phyloP scores from a whole-genome alignment of 140 eudicot genomes.

The Oenanthe javanica region DNA sequence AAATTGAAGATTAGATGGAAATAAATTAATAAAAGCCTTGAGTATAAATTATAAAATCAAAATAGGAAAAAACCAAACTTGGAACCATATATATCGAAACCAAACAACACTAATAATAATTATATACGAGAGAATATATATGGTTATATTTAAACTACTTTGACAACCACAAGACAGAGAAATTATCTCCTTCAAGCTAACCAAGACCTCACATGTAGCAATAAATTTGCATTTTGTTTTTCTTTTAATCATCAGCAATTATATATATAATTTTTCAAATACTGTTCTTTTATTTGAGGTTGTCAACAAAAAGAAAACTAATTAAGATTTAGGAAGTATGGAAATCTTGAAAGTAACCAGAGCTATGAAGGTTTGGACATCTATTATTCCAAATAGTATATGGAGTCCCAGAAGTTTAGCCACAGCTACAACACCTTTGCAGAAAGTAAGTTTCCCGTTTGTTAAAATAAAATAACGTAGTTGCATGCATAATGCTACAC shows the following conservation, averaged over 20 bases:
- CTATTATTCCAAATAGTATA: neutral
- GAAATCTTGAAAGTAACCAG: conserved; percentile 15
- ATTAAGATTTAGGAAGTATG: conserved; percentile 1
- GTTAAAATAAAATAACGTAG: too few relatives aligned
- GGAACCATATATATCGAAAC: neutral
- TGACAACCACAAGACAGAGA: conserved; percentile 3
- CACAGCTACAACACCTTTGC: conserved; percentile 33
- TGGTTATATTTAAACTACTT: neutral
- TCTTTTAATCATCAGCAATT: too few relatives aligned
- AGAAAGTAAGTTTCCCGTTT: conserved; percentile 15
- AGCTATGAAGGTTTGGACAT: conserved; percentile 11
- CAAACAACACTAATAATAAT: neutral
- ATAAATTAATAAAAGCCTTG: too few relatives aligned
- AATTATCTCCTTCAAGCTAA: neutral
- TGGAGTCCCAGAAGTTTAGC: conserved; percentile 32
- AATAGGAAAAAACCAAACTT: too few relatives aligned
- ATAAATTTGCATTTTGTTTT: neutral
- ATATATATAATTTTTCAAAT: neutral
- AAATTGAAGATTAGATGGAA: too few relatives aligned
- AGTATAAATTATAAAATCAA: too few relatives aligned
- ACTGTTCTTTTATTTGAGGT: neutral
- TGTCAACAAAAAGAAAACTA: neutral
- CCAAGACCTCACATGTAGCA: neutral
- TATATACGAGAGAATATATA: neutral
- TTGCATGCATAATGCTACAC: too few relatives aligned